Base-by-base conservation (phyloP, 257 asterid species). In the Solanum rostratum region DNA sequence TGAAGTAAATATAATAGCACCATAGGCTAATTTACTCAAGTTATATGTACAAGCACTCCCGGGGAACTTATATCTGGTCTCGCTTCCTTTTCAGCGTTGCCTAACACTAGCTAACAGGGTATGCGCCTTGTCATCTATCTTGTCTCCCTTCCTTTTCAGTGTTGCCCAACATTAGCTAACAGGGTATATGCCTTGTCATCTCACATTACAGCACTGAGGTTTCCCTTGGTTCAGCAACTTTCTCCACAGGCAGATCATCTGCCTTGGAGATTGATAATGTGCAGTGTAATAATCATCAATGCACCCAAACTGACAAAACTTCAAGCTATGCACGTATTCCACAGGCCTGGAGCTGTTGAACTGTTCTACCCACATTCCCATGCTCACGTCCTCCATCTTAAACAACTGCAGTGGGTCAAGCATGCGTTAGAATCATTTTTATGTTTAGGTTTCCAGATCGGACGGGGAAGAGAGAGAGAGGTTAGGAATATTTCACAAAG, bases 331-430 rank as follows among this genome's bases (percentile, higher is more conserved):
- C 81, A 89, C 90, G 54, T 96, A 96, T 43, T 93, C 90, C 24
- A 94, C 96, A 3, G 89, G 89, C 84, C 73, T 91, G 52, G 95
- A 84, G 85, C 86, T 87, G 91, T 94, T 96, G 89, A 89, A 94
- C 87, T 91, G 88, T 86, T 94, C 94, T 30, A 96, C 98, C 99
- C 99, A 96, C 98, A 92, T 93, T 86, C 99, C 99, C 97, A 96
- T 93, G 94, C 97, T 94, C 85, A 96, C 98, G 37, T 96, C 98
- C 89, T 96, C 99, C 99, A 96, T 96, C 90, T 96, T 96, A 91
- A 96, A 96, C 87, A 96, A 87, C 98, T 96, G 95, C 83, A 63
- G 49, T 83, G 52, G 30, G 50, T 12, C 49, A 84, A 78, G 11
- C 14, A 50, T 73, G 19, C 24, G 70, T 79, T 22, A 29, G 2